phyloP scores from a whole-genome alignment of 2,329 filamentous ascomycete genomes.

The Teratosphaeria gauchensis region DNA sequence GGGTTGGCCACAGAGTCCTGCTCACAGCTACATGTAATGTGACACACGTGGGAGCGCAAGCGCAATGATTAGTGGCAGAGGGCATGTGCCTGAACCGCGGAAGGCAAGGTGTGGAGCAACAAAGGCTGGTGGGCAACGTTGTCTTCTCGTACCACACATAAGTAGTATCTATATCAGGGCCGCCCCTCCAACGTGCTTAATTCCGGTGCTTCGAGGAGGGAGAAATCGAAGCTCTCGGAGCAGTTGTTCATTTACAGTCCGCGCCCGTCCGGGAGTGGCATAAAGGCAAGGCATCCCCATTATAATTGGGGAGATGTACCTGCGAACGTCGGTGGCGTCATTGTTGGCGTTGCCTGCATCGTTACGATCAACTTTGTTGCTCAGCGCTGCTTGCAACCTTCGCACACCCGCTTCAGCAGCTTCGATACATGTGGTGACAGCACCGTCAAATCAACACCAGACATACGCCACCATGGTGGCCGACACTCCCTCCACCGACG shows the following conservation, averaged over 20 bases:
- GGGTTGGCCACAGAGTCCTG: no score
- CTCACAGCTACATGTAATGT: no score
- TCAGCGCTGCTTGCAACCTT: conserved; percentile 1
- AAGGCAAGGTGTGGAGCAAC: no score
- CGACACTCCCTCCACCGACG: conserved; percentile 8
- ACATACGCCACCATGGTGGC: conserved; percentile 25
- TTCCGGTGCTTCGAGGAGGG: not conserved
- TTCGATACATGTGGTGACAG: not conserved
- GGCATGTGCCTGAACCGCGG: not conserved
- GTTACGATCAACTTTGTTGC: conserved; percentile 3
- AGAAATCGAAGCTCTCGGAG: not conserved
- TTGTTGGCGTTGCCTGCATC: conserved; percentile 7
- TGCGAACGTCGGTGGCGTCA: not conserved
- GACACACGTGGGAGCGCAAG: no score
- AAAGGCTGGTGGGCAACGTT: no score
- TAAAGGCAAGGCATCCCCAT: not conserved
- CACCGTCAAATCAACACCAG: not conserved
- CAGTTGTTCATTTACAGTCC: not conserved
- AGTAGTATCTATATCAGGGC: not conserved
- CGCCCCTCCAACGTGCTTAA: not conserved
- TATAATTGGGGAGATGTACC: not conserved
- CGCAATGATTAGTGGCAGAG: no score
- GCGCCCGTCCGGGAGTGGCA: not conserved
- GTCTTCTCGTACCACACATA: not conserved
- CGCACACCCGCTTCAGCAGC: not conserved